Conservation (phyloP, 2,329 filamentous ascomycete genomes). For the Corinectria fuckeliana region DNA sequence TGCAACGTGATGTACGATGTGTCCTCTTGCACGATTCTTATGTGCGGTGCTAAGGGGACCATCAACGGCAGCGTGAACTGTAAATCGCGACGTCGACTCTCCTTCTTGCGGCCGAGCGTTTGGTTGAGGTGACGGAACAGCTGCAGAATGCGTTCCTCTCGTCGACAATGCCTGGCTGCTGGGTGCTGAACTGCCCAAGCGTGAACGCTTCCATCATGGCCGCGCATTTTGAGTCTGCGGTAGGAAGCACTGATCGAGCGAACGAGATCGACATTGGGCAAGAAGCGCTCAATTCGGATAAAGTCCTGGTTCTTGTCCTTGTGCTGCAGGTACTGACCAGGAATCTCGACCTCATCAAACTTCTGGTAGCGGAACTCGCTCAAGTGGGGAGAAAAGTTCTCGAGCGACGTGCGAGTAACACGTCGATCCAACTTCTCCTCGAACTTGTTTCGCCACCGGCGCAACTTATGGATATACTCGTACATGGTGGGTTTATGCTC, state of each 20-base stretch:
- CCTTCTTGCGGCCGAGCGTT: constrained; percentile 88
- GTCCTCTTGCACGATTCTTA: constrained; percentile 95
- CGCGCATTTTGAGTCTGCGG: constrained; percentile 91
- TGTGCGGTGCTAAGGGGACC: constrained; percentile 92
- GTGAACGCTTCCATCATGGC: constrained; percentile 97
- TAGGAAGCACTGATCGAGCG: constrained; percentile 91
- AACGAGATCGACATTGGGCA: constrained; percentile 93
- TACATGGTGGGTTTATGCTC: constrained; percentile 95
- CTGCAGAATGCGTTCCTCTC: constrained; percentile 94
- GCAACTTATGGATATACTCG: constrained; percentile 96
- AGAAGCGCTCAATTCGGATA: constrained; percentile 93
- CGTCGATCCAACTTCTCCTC: constrained; percentile 95
- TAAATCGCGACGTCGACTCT: constrained; percentile 89
- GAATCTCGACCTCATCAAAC: constrained; percentile 97
- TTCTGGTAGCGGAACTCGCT: constrained; percentile 98
- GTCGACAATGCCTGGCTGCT: constrained; percentile 86
- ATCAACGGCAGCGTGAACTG: constrained; percentile 97
- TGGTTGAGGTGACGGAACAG: constrained; percentile 98
- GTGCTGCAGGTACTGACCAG: constrained; percentile 94
- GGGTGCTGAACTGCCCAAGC: constrained; percentile 96
- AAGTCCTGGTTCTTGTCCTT: constrained; percentile 99
- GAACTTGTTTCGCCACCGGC: constrained; percentile 96
- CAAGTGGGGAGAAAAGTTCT: constrained; percentile 86
- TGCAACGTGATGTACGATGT: constrained; percentile 93
- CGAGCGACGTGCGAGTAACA: constrained; percentile 74